Conservation (phyloP, 495 filamentous ascomycete genomes). For the Podospora bellae-mahoneyi region DNA sequence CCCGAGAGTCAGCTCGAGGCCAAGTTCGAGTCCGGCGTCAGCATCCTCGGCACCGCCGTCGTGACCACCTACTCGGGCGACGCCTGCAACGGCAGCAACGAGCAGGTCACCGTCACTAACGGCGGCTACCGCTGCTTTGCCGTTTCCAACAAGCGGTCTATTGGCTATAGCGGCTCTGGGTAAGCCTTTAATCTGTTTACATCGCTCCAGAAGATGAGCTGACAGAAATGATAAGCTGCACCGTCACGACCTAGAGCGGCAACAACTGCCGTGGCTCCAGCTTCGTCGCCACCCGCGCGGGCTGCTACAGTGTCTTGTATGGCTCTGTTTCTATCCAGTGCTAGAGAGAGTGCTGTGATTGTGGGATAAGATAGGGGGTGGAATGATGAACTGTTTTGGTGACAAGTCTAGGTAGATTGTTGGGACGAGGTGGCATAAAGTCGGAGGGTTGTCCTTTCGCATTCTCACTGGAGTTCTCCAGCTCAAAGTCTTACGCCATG, state of each 20-base stretch:
- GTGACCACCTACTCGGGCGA: conserved; percentile 15
- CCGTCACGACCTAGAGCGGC: conserved; percentile 12
- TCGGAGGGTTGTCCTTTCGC: no score
- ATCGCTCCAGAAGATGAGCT: no score
- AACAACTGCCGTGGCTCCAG: conserved; percentile 4
- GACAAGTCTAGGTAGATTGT: no score
- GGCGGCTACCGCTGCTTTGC: conserved; percentile 13
- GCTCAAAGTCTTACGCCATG: no score
- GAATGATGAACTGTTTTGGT: no score
- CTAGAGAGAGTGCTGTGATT: not conserved
- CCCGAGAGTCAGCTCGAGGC: not conserved
- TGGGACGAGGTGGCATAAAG: no score
- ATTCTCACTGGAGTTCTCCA: no score
- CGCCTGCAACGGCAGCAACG: conserved; percentile 7
- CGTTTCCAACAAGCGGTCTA: conserved; percentile 11
- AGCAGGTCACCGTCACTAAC: conserved; percentile 6
- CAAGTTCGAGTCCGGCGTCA: not conserved
- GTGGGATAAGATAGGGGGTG: not conserved
- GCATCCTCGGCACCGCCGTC: conserved; percentile 5
- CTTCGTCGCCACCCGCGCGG: not conserved
- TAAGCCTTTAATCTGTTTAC: not conserved
- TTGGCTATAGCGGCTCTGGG: conserved; percentile 2
- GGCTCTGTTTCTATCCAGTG: conserved; percentile 16
- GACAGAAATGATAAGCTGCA: not conserved
- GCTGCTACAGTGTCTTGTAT: conserved; percentile 13